Evolutionary conservation across 2,329 filamentous ascomycete species (phyloP), one percentile per base, ranked within the genome.

Genomic region (Fusarium subtropicale): DNA sequence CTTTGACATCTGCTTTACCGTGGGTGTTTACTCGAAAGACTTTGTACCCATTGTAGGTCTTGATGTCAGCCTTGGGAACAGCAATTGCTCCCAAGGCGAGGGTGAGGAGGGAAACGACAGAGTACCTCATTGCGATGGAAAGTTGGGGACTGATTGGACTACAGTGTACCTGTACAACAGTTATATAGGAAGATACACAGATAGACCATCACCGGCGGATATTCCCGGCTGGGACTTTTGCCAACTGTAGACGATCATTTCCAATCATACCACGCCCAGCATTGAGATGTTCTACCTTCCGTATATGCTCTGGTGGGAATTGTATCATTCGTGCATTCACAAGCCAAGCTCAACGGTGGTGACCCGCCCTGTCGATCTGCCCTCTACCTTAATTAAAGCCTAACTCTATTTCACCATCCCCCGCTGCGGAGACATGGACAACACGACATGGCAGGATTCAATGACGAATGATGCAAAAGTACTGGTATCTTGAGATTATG

Each of bases 21-120:
- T 82, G 78, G 33, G 81, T 84, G 71, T 81, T 81, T 62, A 85
- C 76, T 15, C 82, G 77, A 61, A 84, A 81, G 22, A 82, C 79
- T 39, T 79, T 81, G 60, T 77, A 78, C 26, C 78, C 78, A 33
- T 75, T 71, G 45, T 78, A 79, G 15, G 74, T 74, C 38, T 71
- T 70, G n/a, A 54, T 16, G 1, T 64, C 64, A 10, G 51, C 12
- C 18, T 64, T 67, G 16, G 68, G 69, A 1, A 65, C 68, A 20
- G 71, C 71, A 13, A 69, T 24, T 20, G 54, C 68, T 11, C 70
- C 68, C 26, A 72, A 9, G 24, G 46, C 63, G 33, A 72, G 66
- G 2, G 66, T 59, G 22, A 73, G 45, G 11, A 73, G 54, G 1
- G 71, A 61, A 34, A 71, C 42, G 30, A 71, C 22, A 4, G 68